Base-by-base conservation (phyloP, 495 filamentous ascomycete genomes). In the Penicillium verhagenii region DNA sequence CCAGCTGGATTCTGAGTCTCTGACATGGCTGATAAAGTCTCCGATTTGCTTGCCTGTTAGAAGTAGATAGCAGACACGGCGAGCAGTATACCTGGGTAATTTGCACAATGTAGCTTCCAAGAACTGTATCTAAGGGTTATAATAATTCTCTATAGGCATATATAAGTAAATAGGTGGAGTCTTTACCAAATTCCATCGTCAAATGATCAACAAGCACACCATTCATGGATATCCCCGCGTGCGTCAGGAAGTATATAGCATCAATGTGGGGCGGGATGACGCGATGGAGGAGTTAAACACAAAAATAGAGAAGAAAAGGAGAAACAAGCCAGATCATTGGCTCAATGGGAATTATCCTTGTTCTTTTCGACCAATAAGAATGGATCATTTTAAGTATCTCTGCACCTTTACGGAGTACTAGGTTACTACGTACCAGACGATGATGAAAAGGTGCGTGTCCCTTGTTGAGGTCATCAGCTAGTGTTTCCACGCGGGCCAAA, bases 191-290 rank as follows among this genome's bases (percentile, higher is more conserved):
- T 54, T 60, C 26, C 54, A 60, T 52, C 20, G 16, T 31, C 23
- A 19, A 40, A 24, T n/a, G 35, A 52, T 57, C 47, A 19, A 37
- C 29, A 29, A 55, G 56, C 52, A 62, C 56, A 50, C 39, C 45
- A 50, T 35, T 21, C 24, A 29, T 43, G 18, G n/a, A 14, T 10
- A 37, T 54, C 64, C 57, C 45, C 50, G 58, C 47, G 53, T 58
- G 40, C 49, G 50, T 57, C 51, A 56, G 23, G 20, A 31, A 31
- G 21, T 29, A 46, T 56, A 70, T 73, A 72, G 59, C 71, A 74
- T 70, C 71, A 73, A 54, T 54, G 71, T 73, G 73, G 73, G 63
- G 56, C 70, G 56, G 7, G 70, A 76, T 76, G 67, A 65, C 70
- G 72, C 69, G 63, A 71, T 70, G 48, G 21, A 33, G 53, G 43